Evolutionary conservation across 2,329 filamentous ascomycete genomes (phyloP), one percentile per base, ranked within the genome.

Genomic region (Verticillium nonalfalfae): DNA sequence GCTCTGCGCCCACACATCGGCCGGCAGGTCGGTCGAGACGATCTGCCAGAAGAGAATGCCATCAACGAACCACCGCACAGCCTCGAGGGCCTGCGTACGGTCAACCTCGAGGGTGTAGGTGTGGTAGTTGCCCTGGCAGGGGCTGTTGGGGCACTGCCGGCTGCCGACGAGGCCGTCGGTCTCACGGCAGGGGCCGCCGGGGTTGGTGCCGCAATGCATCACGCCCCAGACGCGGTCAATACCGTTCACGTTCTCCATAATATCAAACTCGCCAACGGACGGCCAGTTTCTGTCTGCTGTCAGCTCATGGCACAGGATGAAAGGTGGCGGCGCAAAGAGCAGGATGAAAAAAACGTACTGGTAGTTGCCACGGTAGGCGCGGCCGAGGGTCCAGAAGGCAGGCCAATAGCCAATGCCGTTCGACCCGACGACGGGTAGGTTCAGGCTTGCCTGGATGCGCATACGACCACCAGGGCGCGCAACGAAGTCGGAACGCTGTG

Each of bases 321-420:
- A 14, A 9, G 9, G 21, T 11, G 38, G 56, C 18, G 56, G 13
- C 26, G 26, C 26, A 31, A 26, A 5, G 45, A 18, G 5, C 39
- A 9, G n/a, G 6, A 13, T 10, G 35, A 13, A 36, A 2, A 7
- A 2, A 7, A 11, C 63, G 52, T 7, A 64, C 34, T 63, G 66
- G 66, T 75, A 76, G 63, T 76, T 72, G 35, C 68, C 68, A 40
- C 78, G 73, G 67, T 74, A 78, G 2, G 63, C 67, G 9, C 67
- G 60, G 2, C 79, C 78, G 14, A 81, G 72, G 14, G 74, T 69
- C 79, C 78, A 81, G 62, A 81, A 80, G 0, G 78, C 79, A 0
- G 75, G 76, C 79, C 79, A 81, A 36, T 58, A 58, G 18, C 56
- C 56, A 64, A 79, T 76, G 36, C 77, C 76, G 68, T 79, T 78